A percentile compares a stretch with the other conserved stretches of the same genome.
These are phyloP conservation scores for Trifolium repens DNA, from an alignment of 306 rosid genomes.

Conservation along the genomic window DNA sequence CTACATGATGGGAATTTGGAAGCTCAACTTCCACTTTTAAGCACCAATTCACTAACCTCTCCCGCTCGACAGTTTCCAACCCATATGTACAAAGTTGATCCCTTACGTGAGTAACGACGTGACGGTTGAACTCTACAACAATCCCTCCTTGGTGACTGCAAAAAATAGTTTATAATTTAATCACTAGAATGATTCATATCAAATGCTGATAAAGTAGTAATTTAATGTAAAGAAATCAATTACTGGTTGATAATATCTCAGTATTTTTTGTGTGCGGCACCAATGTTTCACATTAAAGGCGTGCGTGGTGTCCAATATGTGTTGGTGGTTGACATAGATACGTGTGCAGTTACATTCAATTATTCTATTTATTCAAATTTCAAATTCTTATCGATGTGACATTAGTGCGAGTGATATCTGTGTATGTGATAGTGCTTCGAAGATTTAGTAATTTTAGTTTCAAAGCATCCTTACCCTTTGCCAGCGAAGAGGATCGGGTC, in stretches of 20 bases:
- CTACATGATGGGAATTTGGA: conserved; percentile 21
- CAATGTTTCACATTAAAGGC: not conserved
- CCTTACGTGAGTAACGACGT: conserved; percentile 42
- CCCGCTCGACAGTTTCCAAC: conserved; percentile 69
- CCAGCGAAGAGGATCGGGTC: conserved; percentile 83
- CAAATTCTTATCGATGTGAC: no score
- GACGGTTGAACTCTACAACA: conserved; percentile 71
- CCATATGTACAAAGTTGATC: conserved; percentile 65
- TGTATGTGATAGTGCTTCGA: not conserved
- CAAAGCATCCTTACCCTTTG: conserved; percentile 56
- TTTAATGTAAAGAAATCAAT: not conserved
- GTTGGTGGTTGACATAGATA: not conserved
- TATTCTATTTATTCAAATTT: not conserved
- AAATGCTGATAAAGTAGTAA: conserved; percentile 5
- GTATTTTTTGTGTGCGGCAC: not conserved
- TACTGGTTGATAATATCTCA: not conserved
- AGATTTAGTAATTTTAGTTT: not conserved
- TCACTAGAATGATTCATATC: conserved; percentile 24
- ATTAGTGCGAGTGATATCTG: not conserved
- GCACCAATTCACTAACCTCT: conserved; percentile 59
- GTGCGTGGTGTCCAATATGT: not conserved
- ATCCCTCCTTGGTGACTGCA: conserved; percentile 94
- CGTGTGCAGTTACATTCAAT: not conserved
- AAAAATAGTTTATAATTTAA: conserved; percentile 38
- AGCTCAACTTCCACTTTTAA: conserved; percentile 30